phyloP scores from a whole-genome alignment of 306 rosid genomes.

The Citrullus mucosospermus region DNA sequence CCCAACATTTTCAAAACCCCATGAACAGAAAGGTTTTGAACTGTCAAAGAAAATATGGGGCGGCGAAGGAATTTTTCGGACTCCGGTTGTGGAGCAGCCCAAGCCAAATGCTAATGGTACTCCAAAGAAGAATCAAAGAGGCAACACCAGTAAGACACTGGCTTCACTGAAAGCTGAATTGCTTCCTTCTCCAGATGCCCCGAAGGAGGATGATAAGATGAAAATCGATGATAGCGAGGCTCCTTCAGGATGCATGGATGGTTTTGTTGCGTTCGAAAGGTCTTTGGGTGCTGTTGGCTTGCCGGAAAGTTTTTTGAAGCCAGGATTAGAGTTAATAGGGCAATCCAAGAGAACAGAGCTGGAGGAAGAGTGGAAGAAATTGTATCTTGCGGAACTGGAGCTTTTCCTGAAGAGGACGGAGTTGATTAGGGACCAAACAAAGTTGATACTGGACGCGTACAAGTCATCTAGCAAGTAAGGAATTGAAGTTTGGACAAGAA shows the following conservation, averaged over 20 bases:
- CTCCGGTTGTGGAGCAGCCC: background rate
- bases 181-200: background rate
- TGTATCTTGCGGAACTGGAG: constrained; percentile 38
- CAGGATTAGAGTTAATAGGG: constrained; percentile 25
- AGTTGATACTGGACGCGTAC: constrained; percentile 27
- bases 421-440: constrained; percentile 22
- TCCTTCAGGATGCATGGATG: constrained; percentile 6
- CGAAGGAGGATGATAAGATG: constrained; percentile 11
- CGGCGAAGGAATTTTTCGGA: constrained; percentile 4
- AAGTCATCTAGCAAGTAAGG: constrained; percentile 20
- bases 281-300: constrained; percentile 10
- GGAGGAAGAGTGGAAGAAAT: constrained; percentile 35
- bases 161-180: constrained; percentile 14
- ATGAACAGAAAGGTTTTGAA: constrained; percentile 28
- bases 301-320: constrained; percentile 18
- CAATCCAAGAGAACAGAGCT: constrained; percentile 31
- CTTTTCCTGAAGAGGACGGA: constrained; percentile 18
- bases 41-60: constrained; percentile 52
- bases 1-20: constrained; percentile 18
- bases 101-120: constrained; percentile 23
- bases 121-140: constrained; percentile 20
- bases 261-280: constrained; percentile 14
- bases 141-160: background rate
- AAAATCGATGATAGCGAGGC: background rate
- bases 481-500: background rate